Percentiles rank a stretch among this genome's conserved stretches.
These are phyloP conservation scores for Fusarium sp. DNA, from an alignment of 2,329 filamentous ascomycete species.

Conservation along the genomic window DNA sequence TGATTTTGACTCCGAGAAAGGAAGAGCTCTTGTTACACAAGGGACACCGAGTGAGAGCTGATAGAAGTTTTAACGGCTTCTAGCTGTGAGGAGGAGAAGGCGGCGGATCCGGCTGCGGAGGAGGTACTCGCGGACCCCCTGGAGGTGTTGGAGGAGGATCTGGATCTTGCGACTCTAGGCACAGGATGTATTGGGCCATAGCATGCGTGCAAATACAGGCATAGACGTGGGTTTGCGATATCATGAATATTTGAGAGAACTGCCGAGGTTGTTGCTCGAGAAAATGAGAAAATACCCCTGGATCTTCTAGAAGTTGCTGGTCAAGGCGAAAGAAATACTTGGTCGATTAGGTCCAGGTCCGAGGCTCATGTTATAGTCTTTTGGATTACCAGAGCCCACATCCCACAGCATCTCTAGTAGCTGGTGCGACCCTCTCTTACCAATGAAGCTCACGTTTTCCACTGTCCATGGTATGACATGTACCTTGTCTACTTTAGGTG, in stretches of 20 bases:
- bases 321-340: not conserved
- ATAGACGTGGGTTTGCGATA: not conserved
- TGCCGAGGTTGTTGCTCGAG: not conserved
- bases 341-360: conserved; percentile 11
- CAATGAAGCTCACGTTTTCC: conserved; percentile 38
- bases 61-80: not conserved
- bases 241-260: conserved; percentile 7
- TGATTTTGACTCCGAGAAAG: conserved; percentile 11
- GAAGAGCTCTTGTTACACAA: conserved; percentile 7
- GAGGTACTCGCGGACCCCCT: conserved; percentile 45
- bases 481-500: conserved; percentile 16
- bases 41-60: not conserved
- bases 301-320: not conserved
- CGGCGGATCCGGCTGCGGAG: conserved; percentile 45
- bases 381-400: conserved; percentile 7
- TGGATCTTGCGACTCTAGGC: conserved; percentile 29
- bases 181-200: conserved; percentile 13
- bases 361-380: conserved; percentile 39
- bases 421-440: conserved; percentile 20
- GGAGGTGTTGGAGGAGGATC: conserved; percentile 46
- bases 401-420: conserved; percentile 20
- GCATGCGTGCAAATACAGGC: not conserved
- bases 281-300: not conserved
- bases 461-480: conserved; percentile 35
- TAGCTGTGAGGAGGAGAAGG: conserved; percentile 45